Evolutionary conservation across 106 monocot species (phyloP).

Genomic region (Dioscorea zingiberensis): DNA sequence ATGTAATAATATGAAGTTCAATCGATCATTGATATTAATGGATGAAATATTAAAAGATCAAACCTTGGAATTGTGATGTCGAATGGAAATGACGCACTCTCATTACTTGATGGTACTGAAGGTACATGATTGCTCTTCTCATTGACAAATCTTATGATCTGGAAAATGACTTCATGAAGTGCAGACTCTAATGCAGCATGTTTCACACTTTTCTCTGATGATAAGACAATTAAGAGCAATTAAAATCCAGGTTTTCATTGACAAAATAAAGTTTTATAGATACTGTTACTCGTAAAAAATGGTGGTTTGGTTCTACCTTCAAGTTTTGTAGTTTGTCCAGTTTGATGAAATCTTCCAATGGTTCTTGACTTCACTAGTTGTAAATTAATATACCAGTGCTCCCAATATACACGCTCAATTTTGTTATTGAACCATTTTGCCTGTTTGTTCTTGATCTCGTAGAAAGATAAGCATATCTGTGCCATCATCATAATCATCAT

Average conservation of each 20-base stretch:
- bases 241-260: not conserved
- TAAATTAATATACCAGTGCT: conserved; percentile 87
- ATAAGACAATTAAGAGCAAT: conserved; percentile 23
- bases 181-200: conserved; percentile 62
- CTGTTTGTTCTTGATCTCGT: conserved; percentile 86
- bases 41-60: conserved; percentile 1
- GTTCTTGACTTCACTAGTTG: conserved; percentile 57
- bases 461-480: conserved; percentile 88
- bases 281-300: too few species aligned
- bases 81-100: conserved; percentile 75
- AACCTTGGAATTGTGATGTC: conserved; percentile 92
- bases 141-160: conserved; percentile 90
- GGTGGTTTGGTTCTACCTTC: conserved; percentile 36
- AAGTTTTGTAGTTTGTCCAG: conserved; percentile 21
- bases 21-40: not conserved
- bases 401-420: conserved; percentile 84
- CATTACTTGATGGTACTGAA: conserved; percentile 58
- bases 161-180: conserved; percentile 79
- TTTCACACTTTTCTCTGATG: conserved; percentile 54
- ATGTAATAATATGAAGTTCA: too few species aligned
- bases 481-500: not conserved
- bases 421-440: conserved; percentile 84
- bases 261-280: too few species aligned
- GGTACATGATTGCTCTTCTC: conserved; percentile 96
- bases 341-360: conserved; percentile 46